phyloP scores from a whole-genome alignment of 345 rosid species.

The Luvunga scandens region DNA sequence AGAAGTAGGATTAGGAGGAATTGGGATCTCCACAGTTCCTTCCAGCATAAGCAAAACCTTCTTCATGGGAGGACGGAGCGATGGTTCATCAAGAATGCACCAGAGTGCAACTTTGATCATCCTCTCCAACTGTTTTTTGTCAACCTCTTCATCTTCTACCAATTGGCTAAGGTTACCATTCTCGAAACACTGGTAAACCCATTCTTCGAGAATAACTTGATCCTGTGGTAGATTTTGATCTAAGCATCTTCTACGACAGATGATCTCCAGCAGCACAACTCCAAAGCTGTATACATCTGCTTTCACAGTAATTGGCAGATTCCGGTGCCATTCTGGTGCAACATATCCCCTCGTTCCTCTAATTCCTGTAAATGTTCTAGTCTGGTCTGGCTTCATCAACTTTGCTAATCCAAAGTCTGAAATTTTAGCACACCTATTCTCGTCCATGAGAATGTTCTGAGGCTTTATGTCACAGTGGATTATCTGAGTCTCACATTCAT shows the following conservation, averaged over 20 bases:
- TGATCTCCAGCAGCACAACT: constrained; percentile 27
- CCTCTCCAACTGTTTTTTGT: neutral
- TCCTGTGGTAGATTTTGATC: neutral
- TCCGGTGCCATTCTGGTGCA: constrained; percentile 33
- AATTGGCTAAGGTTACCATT: neutral
- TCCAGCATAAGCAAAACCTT: constrained; percentile 10
- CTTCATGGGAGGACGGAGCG: neutral
- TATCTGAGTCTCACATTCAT: constrained; percentile 30
- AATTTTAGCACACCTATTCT: too few species aligned
- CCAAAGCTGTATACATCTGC: constrained; percentile 41
- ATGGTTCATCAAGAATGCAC: too few species aligned
- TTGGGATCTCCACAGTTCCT: constrained; percentile 12
- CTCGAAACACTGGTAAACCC: constrained; percentile 23
- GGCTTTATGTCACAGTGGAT: constrained; percentile 36
- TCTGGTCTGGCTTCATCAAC: constrained; percentile 33
- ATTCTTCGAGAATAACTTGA: constrained; percentile 22
- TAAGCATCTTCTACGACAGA: constrained; percentile 15
- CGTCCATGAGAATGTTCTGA: constrained; percentile 24
- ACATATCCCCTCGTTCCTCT: constrained; percentile 31
- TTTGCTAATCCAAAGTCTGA: constrained; percentile 34
- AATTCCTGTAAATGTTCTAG: constrained; percentile 21
- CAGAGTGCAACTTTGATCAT: too few species aligned
- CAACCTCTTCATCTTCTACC: constrained; percentile 15
- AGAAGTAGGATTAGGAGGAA: constrained; percentile 11
- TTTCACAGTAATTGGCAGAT: constrained; percentile 26